phyloP scores from a whole-genome alignment of 306 rosid species.

The Abrus pulchellus region DNA sequence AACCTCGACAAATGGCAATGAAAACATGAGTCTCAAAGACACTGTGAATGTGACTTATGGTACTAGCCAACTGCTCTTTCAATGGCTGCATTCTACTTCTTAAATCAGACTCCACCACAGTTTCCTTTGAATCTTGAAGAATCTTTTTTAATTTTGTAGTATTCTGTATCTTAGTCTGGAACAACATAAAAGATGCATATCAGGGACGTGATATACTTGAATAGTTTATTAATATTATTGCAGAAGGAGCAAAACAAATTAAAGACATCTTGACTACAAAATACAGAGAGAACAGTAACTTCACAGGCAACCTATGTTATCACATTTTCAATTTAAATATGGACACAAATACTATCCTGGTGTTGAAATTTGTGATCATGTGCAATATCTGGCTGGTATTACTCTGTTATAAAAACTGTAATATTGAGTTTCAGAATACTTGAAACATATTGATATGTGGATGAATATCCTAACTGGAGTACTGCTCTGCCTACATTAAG shows the following conservation, averaged over 20 bases:
- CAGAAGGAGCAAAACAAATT: background rate
- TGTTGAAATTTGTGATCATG: background rate
- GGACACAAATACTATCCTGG: background rate
- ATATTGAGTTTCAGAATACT: slow-evolving; percentile 10
- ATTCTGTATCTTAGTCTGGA: slow-evolving; percentile 85
- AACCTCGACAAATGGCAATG: slow-evolving; percentile 84
- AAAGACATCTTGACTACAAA: slow-evolving; percentile 27
- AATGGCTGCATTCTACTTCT: slow-evolving; percentile 84
- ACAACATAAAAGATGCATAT: slow-evolving; percentile 45
- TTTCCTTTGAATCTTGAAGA: slow-evolving; percentile 95
- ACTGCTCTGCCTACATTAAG: background rate
- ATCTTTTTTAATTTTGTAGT: slow-evolving; percentile 91
- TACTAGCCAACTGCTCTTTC: slow-evolving; percentile 74
- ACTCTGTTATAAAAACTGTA: slow-evolving; percentile 1
- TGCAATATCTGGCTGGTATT: background rate
- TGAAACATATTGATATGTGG: background rate
- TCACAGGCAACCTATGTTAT: slow-evolving; percentile 13
- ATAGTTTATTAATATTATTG: slow-evolving; percentile 15
- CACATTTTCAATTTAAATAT: background rate
- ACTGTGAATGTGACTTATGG: slow-evolving; percentile 78
- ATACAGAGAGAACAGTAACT: slow-evolving; percentile 6
- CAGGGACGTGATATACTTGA: slow-evolving; percentile 29
- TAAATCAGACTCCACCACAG: slow-evolving; percentile 82
- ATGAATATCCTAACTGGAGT: slow-evolving; percentile 19
- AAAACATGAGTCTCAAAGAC: slow-evolving; percentile 81